These are phyloP conservation scores for Penicillium sp. DNA, from an alignment of 2,329 filamentous ascomycete genomes.

Conservation along the genomic window DNA sequence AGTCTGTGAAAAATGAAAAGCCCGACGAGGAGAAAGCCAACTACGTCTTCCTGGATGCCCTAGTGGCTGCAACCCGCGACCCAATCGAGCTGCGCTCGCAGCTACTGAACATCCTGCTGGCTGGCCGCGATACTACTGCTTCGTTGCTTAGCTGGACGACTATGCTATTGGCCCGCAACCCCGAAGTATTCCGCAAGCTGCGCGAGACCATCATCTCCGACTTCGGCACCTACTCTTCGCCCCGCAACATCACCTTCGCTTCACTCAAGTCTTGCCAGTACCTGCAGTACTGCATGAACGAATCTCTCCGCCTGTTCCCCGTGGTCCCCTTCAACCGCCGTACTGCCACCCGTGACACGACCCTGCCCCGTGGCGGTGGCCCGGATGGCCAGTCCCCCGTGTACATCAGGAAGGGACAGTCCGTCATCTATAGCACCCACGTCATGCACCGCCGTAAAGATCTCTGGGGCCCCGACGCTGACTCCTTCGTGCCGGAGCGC, in stretches of 20 bases:
- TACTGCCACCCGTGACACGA: constrained; percentile 39
- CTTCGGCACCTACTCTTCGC: constrained; percentile 39
- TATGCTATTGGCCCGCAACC: constrained; percentile 41
- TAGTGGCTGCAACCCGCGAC: constrained; percentile 45
- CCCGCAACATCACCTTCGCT: constrained; percentile 41
- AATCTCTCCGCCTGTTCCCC: constrained; percentile 44
- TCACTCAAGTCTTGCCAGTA: constrained; percentile 40
- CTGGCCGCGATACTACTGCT: constrained; percentile 52
- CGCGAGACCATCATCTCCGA: constrained; percentile 30
- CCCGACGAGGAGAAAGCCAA: constrained; percentile 30
- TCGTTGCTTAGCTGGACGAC: constrained; percentile 44
- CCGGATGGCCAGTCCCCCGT: constrained; percentile 56
- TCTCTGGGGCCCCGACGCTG: constrained; percentile 45
- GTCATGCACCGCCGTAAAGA: constrained; percentile 65
- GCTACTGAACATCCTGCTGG: constrained; percentile 49
- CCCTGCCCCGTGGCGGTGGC: constrained; percentile 53
- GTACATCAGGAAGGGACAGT: constrained; percentile 60
- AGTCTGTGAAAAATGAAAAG: constrained; percentile 20
- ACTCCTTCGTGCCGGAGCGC: constrained; percentile 60
- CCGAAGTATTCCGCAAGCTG: constrained; percentile 34
- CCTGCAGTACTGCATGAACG: constrained; percentile 37
- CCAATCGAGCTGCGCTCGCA: constrained; percentile 47
- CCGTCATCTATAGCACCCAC: constrained; percentile 62
- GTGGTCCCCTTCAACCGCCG: constrained; percentile 46
- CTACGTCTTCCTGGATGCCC: constrained; percentile 49